Evolutionary conservation across 2,329 filamentous ascomycete genomes (phyloP).

Genomic region (Bipolaris gigantea): DNA sequence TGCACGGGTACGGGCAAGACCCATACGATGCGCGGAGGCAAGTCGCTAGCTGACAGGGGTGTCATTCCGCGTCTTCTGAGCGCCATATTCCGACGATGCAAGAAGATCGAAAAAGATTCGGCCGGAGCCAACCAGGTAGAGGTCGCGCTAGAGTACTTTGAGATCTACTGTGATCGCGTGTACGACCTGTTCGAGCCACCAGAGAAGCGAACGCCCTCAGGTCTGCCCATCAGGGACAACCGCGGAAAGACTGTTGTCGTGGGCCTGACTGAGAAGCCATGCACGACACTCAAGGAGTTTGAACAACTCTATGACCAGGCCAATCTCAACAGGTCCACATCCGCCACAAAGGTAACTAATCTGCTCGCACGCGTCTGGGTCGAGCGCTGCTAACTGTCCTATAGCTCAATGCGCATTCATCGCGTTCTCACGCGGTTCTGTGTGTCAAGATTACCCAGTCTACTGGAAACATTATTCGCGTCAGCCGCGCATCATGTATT

Average conservation of each 20-base stretch:
- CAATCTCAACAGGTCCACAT: constrained; percentile 86
- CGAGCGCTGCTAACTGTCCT: not conserved
- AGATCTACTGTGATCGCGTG: constrained; percentile 96
- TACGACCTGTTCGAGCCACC: constrained; percentile 86
- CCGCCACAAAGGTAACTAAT: constrained; percentile 70
- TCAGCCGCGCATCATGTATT: constrained; percentile 89
- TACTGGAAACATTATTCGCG: constrained; percentile 64
- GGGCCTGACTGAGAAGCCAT: constrained; percentile 79
- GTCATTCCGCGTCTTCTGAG: constrained; percentile 86
- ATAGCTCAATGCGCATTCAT: constrained; percentile 83
- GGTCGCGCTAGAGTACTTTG: constrained; percentile 86
- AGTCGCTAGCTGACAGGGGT: constrained; percentile 81
- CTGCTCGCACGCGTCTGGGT: not conserved
- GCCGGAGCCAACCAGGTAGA: constrained; percentile 69
- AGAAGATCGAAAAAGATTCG: constrained; percentile 82
- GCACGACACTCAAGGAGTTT: constrained; percentile 85
- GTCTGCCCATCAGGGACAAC: constrained; percentile 81
- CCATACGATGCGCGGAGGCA: constrained; percentile 91
- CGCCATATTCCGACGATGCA: constrained; percentile 79
- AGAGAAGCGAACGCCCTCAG: constrained; percentile 80
- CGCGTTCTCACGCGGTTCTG: constrained; percentile 85
- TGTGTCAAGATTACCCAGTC: constrained; percentile 85
- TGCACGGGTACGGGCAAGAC: constrained; percentile 94
- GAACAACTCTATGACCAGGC: constrained; percentile 88
- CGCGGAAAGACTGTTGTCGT: constrained; percentile 85